Evolutionary conservation across 768 basidiomycete species (phyloP), one percentile per base, ranked within the genome.

Genomic region (Tremella fuciformis): DNA sequence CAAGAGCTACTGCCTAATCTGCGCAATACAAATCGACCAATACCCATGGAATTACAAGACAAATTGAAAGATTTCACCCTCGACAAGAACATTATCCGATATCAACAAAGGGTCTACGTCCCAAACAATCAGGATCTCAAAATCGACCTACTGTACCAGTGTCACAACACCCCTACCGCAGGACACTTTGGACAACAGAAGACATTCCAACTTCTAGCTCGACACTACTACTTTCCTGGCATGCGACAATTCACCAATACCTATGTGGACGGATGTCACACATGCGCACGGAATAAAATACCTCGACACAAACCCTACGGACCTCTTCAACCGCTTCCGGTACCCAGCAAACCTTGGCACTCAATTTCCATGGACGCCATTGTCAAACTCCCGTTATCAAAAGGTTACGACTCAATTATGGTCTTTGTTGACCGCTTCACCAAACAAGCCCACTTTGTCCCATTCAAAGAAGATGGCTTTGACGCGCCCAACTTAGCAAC

Each of bases 401-500:
- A 78, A 49, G 75, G 75, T 8, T 80, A 69, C 57, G 64, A 80
- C 59, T 55, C 72, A 0, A 78, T 81, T 54, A 61, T 80, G 47
- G 76, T 79, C 21, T 57, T 82, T 26, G 74, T 76, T 21, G 74
- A 80, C 60, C 65, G 77, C 3, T 59, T 82, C 44, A 78, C 79
- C 18, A 78, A 79, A 46, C 71, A 71, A 50, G 78, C 75, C 1
- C 77, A 79, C 59, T 82, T 83, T 62, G 77, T 82, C 40, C 79
- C 80, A 67, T 64, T 44, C 54, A 59, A 39, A 4, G 19, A 40
- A 42, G 37, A 34, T 22, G 41, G 21, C 38, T 29, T 37, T 4
- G 37, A 46, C 16, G 42, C 53, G 13, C 53, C 29, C 3, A 18
- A 54, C 13, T 18, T 54, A 13, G 53, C 53, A 8, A 42, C 15